Percentiles rank a stretch among this genome's conserved stretches.
Conservation (phyloP, 2,329 filamentous ascomycete genomes). For the Plectosphaerella cucumerina region DNA sequence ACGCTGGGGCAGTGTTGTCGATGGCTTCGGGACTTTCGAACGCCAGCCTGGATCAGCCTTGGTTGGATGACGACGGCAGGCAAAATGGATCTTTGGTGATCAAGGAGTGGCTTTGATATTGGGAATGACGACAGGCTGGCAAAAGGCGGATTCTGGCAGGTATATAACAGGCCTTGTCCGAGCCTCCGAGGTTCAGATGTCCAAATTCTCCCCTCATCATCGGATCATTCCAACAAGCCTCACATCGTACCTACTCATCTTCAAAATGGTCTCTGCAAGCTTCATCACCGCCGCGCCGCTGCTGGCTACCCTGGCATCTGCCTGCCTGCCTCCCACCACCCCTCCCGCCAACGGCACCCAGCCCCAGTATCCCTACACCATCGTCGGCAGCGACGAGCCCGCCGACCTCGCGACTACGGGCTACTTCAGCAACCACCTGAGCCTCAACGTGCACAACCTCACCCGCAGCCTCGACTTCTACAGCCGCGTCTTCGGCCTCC, state of each 20-base stretch:
- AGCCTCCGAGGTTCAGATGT: no score
- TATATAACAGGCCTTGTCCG: no score
- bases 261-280: neutral
- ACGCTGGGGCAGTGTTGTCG: no score
- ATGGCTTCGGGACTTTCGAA: no score
- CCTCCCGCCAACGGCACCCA: constrained; percentile 1
- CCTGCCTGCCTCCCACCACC: neutral
- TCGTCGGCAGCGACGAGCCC: constrained; percentile 16
- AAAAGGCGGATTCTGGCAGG: no score
- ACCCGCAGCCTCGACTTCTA: constrained; percentile 27
- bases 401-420: constrained; percentile 24
- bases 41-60: no score
- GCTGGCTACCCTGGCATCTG: neutral
- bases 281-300: neutral
- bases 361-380: constrained; percentile 1
- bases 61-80: no score
- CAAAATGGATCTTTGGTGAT: no score
- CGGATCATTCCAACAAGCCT: neutral
- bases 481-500: constrained; percentile 26
- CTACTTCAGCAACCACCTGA: constrained; percentile 30
- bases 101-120: no score
- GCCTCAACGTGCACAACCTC: constrained; percentile 24
- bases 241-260: neutral
- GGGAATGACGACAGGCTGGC: no score
- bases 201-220: neutral